phyloP scores from a whole-genome alignment of 345 rosid genomes.

The Eucalyptus pauciflora region DNA sequence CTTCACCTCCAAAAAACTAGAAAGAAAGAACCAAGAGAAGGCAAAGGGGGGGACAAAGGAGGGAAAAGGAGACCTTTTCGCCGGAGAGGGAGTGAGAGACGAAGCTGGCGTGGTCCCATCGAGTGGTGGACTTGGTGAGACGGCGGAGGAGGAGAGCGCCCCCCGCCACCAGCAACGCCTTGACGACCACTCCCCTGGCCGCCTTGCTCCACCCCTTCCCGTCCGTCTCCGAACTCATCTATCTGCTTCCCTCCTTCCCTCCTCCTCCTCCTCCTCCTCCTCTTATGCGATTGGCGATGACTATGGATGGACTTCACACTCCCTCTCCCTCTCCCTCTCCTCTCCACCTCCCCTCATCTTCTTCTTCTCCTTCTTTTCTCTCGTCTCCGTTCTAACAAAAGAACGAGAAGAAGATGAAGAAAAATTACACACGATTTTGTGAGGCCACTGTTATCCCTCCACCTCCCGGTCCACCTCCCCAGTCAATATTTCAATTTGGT shows the following conservation, averaged over 20 bases:
- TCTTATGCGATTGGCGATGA: neutral
- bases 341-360: neutral
- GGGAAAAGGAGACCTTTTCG: constrained; percentile 40
- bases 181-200: constrained; percentile 56
- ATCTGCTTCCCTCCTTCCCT: constrained; percentile 14
- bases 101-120: constrained; percentile 77
- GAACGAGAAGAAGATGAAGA: neutral
- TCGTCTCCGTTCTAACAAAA: neutral
- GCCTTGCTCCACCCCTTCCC: constrained; percentile 66
- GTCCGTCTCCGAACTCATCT: constrained; percentile 26
- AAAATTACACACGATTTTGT: neutral
- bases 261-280: neutral
- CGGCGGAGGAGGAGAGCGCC: constrained; percentile 71
- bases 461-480: neutral
- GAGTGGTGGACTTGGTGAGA: constrained; percentile 88
- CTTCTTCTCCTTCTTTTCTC: neutral
- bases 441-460: neutral
- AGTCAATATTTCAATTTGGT: neutral
- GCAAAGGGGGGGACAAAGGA: neutral
- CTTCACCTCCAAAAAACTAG: neutral
- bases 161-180: constrained; percentile 65
- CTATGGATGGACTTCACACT: neutral
- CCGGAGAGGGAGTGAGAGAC: constrained; percentile 77
- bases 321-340: neutral
- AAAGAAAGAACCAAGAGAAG: too few relatives aligned